These are phyloP conservation scores for Podaxis carcinomalis DNA, from an alignment of 768 basidiomycete genomes.

Conservation along the genomic window DNA sequence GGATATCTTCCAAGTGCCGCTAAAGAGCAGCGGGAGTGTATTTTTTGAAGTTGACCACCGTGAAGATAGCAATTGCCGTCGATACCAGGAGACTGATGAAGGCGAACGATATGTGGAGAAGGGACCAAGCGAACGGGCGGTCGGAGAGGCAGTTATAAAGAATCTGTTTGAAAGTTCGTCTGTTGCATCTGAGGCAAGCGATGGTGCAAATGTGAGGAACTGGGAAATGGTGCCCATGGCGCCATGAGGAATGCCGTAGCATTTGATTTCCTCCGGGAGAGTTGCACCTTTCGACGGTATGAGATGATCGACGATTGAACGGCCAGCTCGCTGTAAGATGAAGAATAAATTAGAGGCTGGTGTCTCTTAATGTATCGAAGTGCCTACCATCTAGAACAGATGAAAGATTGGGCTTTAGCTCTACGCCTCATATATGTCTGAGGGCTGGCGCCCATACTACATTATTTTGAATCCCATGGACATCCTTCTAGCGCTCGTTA, in stretches of 20 bases:
- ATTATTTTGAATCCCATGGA: no score
- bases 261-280: conserved; percentile 12
- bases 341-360: no score
- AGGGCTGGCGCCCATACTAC: no score
- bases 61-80: conserved; percentile 12
- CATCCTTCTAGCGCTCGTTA: no score
- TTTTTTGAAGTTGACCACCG: conserved; percentile 14
- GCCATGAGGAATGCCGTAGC: conserved; percentile 17
- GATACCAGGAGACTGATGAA: conserved; percentile 8
- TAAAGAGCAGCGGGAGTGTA: conserved; percentile 15
- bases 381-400: no score
- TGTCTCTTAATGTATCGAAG: no score
- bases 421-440: no score
- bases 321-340: no score
- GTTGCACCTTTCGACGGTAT: neutral
- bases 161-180: conserved; percentile 4
- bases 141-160: neutral
- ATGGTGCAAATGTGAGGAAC: conserved; percentile 18
- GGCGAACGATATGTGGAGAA: neutral
- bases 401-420: no score
- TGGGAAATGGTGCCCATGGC: conserved; percentile 15
- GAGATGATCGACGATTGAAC: neutral
- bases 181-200: conserved; percentile 14
- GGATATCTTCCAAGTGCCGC: conserved; percentile 15
- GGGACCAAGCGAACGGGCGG: neutral